These are phyloP conservation scores for Arxiozyma slooffiae DNA, from an alignment of 1,139 yeast genomes.

Conservation along the genomic window DNA sequence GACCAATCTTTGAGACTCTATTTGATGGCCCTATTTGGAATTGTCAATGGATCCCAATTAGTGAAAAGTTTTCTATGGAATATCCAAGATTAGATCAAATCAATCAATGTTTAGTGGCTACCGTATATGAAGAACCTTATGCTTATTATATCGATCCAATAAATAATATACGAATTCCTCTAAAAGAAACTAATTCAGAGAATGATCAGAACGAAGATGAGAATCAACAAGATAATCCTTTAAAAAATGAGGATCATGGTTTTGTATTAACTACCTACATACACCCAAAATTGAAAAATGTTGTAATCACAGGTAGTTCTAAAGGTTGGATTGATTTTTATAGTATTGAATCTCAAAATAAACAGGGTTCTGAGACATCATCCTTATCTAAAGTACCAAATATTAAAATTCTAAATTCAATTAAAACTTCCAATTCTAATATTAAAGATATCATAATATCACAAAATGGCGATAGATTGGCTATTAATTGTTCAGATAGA, in stretches of 20 bases:
- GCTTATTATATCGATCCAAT: constrained; percentile 26
- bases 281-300: constrained; percentile 34
- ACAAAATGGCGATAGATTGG: constrained; percentile 57
- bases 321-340: constrained; percentile 66
- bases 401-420: constrained; percentile 36
- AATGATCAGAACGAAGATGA: neutral
- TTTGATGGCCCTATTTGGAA: constrained; percentile 42
- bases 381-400: neutral
- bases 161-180: neutral
- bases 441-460: constrained; percentile 64
- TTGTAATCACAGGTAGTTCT: constrained; percentile 64
- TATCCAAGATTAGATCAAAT: neutral
- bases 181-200: neutral
- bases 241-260: constrained; percentile 23
- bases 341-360: constrained; percentile 15
- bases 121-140: constrained; percentile 37
- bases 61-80: neutral
- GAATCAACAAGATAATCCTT: neutral
- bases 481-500: constrained; percentile 74
- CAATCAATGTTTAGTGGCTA: constrained; percentile 17
- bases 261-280: constrained; percentile 27
- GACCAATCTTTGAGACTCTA: constrained; percentile 66
- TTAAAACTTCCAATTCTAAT: constrained; percentile 55
- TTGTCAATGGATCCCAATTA: constrained; percentile 20
- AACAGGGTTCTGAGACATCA: neutral